Conservation (phyloP, 1,284 basidiomycete genomes). For the Wolfiporia cocos region DNA sequence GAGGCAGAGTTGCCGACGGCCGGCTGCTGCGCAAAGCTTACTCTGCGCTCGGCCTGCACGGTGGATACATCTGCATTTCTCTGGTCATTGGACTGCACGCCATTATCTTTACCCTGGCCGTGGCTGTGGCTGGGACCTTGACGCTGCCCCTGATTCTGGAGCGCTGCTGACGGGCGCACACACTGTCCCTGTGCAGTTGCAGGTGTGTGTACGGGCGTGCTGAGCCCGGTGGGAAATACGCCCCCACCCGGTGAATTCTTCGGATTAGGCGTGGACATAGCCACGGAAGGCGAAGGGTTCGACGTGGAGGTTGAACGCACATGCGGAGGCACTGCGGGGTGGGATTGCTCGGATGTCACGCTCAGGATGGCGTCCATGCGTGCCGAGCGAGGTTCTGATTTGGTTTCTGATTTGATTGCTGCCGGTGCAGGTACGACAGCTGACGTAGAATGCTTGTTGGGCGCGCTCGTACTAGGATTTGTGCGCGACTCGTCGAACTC, state of each 20-base stretch:
- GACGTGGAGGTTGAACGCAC: slow-evolving; percentile 11
- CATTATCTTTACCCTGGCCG: too few relatives aligned
- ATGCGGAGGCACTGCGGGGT: slow-evolving; percentile 18
- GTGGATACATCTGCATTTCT: background rate
- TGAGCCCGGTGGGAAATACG: slow-evolving; percentile 1
- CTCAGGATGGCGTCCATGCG: slow-evolving; percentile 1
- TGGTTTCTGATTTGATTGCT: slow-evolving; percentile 11
- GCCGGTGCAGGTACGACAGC: slow-evolving; percentile 3
- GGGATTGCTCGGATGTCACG: slow-evolving; percentile 5
- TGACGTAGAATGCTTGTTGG: slow-evolving; percentile 5
- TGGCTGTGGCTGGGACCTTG: slow-evolving; percentile 1
- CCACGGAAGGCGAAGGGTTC: background rate
- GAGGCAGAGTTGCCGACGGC: slow-evolving; percentile 2
- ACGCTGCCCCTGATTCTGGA: background rate
- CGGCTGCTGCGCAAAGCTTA: slow-evolving; percentile 8
- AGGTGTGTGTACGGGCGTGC: slow-evolving; percentile 11
- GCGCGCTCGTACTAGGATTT: slow-evolving; percentile 7
- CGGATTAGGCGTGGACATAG: slow-evolving; percentile 15
- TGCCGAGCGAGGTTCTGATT: slow-evolving; percentile 2
- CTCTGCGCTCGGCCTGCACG: slow-evolving; percentile 5
- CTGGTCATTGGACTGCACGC: too few relatives aligned
- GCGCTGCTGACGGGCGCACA: background rate
- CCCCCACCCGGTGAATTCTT: slow-evolving; percentile 13
- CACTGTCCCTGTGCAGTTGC: background rate
- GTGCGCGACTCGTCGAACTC: slow-evolving; percentile 52